Percentiles rank a stretch among this genome's conserved stretches.
Conservation (phyloP, 305 asterid genomes). For the Stenogyne calaminthoides region DNA sequence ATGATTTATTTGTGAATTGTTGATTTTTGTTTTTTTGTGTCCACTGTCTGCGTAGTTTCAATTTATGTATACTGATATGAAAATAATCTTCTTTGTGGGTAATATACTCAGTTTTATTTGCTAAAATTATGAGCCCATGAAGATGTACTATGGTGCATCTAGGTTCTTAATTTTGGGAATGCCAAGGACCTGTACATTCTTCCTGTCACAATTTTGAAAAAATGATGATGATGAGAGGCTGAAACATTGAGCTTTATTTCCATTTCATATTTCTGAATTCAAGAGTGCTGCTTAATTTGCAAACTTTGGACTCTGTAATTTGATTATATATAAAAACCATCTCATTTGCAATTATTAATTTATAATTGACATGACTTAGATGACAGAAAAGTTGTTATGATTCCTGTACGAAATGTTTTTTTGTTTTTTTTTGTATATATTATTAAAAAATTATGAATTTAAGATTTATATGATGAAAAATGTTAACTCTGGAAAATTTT, state of each 20-base stretch:
- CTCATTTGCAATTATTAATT: not conserved
- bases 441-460: not conserved
- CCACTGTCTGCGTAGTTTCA: not conserved
- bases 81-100: not conserved
- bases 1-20: not conserved
- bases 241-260: not conserved
- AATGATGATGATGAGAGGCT: not conserved
- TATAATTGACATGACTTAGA: not conserved
- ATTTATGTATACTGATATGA: not conserved
- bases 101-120: not conserved
- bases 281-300: conserved; percentile 6
- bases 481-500: conserved; percentile 27
- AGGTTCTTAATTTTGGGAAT: not conserved
- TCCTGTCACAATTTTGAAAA: not conserved
- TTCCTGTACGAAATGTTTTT: not conserved
- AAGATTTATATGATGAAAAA: conserved; percentile 1
- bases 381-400: not conserved
- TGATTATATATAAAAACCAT: conserved; percentile 1
- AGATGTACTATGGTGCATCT: not conserved
- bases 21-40: not conserved
- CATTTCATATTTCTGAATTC: not conserved
- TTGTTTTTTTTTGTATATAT: too few relatives aligned
- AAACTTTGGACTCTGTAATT: not conserved
- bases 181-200: not conserved
- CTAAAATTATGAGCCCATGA: not conserved